phyloP scores from a whole-genome alignment of 805 yeast species.

The Candida mattraensis region DNA sequence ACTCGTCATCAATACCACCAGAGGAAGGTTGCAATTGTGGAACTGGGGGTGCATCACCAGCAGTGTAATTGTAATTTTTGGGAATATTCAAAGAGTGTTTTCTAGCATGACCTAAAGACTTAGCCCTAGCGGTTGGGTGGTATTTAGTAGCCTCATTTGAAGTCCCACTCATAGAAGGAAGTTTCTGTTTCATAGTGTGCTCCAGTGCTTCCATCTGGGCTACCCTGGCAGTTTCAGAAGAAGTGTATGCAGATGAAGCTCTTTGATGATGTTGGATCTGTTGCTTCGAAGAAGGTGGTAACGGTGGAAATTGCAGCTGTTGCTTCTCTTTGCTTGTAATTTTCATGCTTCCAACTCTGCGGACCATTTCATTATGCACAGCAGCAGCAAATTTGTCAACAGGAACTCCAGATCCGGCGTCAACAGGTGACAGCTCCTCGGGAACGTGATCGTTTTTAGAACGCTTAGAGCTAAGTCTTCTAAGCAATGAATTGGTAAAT shows the following conservation, averaged over 20 bases:
- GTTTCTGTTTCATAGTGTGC: constrained; percentile 11
- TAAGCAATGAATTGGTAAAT: constrained; percentile 29
- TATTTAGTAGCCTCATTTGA: constrained; percentile 34
- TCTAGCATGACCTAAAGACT: constrained; percentile 79
- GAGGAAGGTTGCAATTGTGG: constrained; percentile 34
- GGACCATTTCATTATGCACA: constrained; percentile 36
- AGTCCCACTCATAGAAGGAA: constrained; percentile 25
- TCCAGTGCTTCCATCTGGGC: constrained; percentile 9
- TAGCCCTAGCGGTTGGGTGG: constrained; percentile 88
- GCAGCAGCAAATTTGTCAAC: constrained; percentile 15
- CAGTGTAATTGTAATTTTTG: constrained; percentile 18
- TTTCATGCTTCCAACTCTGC: constrained; percentile 62
- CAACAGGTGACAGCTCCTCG: constrained; percentile 21
- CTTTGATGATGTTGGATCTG: constrained; percentile 35
- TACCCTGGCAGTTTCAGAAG: constrained; percentile 34
- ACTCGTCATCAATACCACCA: constrained; percentile 48
- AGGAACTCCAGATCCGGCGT: constrained; percentile 11
- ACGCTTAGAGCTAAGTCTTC: constrained; percentile 35
- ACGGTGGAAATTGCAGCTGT: constrained; percentile 33
- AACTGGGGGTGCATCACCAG: constrained; percentile 42
- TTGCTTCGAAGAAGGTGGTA: constrained; percentile 29
- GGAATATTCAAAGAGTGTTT: constrained; percentile 52
- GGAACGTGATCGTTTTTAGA: constrained; percentile 17
- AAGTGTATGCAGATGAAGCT: constrained; percentile 38
- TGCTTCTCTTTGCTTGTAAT: constrained; percentile 57